A percentile compares a stretch with the other conserved stretches of the same genome.
These are phyloP conservation scores for Alliaria petiolata DNA, from an alignment of 345 rosid genomes.

Conservation along the genomic window DNA sequence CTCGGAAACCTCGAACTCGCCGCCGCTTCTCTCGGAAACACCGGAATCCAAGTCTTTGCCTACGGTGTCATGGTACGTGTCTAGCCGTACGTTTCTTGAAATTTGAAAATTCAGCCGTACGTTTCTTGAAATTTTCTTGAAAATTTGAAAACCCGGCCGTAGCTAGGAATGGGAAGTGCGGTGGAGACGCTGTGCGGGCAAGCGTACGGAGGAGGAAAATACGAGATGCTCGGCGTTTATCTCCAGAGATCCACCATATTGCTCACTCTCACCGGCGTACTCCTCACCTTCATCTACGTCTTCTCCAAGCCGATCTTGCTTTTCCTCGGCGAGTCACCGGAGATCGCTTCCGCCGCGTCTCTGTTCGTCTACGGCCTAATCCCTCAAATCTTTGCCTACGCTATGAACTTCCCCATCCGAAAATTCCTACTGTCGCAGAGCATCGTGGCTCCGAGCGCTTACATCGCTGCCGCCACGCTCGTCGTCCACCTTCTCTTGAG, in stretches of 20 bases:
- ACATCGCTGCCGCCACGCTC: conserved; percentile 43
- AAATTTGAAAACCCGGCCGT: not conserved
- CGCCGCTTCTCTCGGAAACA: conserved; percentile 63
- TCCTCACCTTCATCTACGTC: conserved; percentile 41
- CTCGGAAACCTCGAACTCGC: conserved; percentile 64
- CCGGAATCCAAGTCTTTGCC: conserved; percentile 50
- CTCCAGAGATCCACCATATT: conserved; percentile 59
- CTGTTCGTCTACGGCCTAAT: conserved; percentile 53
- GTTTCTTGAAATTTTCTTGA: no score
- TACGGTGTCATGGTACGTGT: conserved; percentile 34
- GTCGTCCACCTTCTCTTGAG: conserved; percentile 37
- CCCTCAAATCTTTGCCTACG: conserved; percentile 65
- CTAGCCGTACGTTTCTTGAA: no score
- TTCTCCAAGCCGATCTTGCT: conserved; percentile 45
- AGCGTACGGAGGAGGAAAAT: conserved; percentile 54
- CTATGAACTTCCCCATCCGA: conserved; percentile 59
- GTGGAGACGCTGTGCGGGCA: conserved; percentile 77
- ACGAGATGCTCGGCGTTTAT: conserved; percentile 55
- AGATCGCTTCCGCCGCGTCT: conserved; percentile 54
- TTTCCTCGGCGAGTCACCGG: conserved; percentile 47
- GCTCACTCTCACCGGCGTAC: conserved; percentile 42
- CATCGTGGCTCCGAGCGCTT: conserved; percentile 59
- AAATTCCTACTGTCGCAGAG: conserved; percentile 56
- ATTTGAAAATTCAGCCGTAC: no score
- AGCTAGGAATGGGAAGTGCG: conserved; percentile 68